Conservation (phyloP, 345 rosid species). For the Lumnitzera littorea region DNA sequence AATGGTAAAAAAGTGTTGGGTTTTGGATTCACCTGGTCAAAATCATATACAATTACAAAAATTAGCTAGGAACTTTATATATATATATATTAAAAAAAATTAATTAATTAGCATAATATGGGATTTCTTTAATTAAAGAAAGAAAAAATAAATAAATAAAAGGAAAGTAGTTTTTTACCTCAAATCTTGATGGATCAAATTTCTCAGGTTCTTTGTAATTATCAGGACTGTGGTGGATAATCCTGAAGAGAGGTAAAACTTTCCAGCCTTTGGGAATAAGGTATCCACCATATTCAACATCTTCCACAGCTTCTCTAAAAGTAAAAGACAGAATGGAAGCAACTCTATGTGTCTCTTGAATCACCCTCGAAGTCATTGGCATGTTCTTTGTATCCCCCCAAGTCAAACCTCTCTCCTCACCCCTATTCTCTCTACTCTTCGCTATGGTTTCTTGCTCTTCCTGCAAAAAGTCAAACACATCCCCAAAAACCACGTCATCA, state of each 20-base stretch:
- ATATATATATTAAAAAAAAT: too few species aligned
- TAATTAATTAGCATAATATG: too few species aligned
- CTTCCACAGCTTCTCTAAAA: conserved; percentile 46
- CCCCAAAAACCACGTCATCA: not conserved
- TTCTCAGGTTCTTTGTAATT: conserved; percentile 54
- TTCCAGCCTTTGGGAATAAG: conserved; percentile 96
- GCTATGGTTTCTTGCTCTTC: conserved; percentile 34
- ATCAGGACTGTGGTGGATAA: conserved; percentile 77
- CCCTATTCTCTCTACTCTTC: conserved; percentile 14
- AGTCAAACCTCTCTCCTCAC: conserved; percentile 18
- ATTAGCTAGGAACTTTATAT: too few species aligned
- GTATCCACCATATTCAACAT: conserved; percentile 47
- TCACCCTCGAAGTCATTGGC: conserved; percentile 40
- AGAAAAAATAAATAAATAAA: not conserved
- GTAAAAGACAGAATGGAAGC: conserved; percentile 47
- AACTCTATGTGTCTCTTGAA: conserved; percentile 36
- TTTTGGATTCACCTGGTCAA: conserved; percentile 25
- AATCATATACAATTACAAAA: not conserved
- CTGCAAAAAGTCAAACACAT: conserved; percentile 18
- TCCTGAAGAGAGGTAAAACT: conserved; percentile 79
- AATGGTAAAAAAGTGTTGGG: conserved; percentile 43
- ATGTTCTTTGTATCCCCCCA: conserved; percentile 52
- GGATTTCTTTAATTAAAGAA: too few species aligned
- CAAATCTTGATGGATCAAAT: conserved; percentile 84
- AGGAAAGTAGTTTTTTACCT: conserved; percentile 29